Conservation (phyloP, 1,284 basidiomycete genomes). For the Cryptococcus floricola region DNA sequence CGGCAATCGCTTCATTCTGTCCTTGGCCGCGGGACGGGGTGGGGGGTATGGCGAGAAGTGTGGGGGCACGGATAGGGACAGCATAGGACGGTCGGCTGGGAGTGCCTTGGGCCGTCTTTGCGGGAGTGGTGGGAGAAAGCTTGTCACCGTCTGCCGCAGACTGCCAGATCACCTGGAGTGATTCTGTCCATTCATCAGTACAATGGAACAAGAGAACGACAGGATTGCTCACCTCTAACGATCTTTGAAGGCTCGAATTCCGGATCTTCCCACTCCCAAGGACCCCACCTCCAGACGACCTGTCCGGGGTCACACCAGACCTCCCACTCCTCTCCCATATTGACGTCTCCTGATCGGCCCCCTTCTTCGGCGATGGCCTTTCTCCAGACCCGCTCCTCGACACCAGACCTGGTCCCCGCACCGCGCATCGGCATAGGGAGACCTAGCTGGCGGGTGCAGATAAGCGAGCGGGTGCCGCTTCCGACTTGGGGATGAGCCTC, state of each 20-base stretch:
- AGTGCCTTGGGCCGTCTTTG: slow-evolving; percentile 11
- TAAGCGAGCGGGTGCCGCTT: slow-evolving; percentile 42
- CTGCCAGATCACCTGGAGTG: slow-evolving; percentile 40
- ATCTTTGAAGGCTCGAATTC: slow-evolving; percentile 42
- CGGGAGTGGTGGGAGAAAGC: slow-evolving; percentile 13
- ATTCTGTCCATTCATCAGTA: slow-evolving; percentile 21
- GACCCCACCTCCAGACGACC: slow-evolving; percentile 46
- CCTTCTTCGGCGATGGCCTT: slow-evolving; percentile 25
- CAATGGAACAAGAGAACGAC: not conserved
- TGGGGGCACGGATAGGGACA: slow-evolving; percentile 45
- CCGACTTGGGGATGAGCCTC: slow-evolving; percentile 33
- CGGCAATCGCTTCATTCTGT: not conserved
- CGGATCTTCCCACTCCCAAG: slow-evolving; percentile 46
- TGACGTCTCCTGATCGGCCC: slow-evolving; percentile 9
- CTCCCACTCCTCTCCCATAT: slow-evolving; percentile 46
- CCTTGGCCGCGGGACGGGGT: slow-evolving; percentile 19
- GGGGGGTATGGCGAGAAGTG: slow-evolving; percentile 39
- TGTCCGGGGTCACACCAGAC: slow-evolving; percentile 49
- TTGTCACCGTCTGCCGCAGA: slow-evolving; percentile 22
- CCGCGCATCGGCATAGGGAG: slow-evolving; percentile 30
- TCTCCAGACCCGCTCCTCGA: slow-evolving; percentile 35
- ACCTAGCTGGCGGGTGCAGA: slow-evolving; percentile 29
- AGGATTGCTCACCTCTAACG: slow-evolving; percentile 30
- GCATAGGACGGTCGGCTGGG: slow-evolving; percentile 40
- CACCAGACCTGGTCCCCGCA: slow-evolving; percentile 26